Evolutionary conservation across 1,284 basidiomycete species (phyloP).

Genomic region (Boletus semigastroideus): DNA sequence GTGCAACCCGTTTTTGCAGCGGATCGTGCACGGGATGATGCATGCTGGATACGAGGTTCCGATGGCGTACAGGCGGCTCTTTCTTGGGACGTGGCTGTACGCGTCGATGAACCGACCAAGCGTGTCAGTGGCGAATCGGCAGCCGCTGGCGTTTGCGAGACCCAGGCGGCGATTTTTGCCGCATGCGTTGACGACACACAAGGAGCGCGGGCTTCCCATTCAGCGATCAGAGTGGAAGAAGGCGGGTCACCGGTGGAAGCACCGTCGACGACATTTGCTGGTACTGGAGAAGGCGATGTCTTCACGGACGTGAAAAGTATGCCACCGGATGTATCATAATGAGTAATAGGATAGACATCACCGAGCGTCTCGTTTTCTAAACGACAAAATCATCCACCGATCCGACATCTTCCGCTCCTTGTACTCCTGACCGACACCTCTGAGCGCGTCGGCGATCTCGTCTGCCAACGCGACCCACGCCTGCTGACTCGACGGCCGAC

Average conservation of each 20-base stretch:
- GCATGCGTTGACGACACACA: slow-evolving; percentile 33
- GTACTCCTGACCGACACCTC: slow-evolving; percentile 53
- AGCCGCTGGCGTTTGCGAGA: slow-evolving; percentile 33
- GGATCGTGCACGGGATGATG: slow-evolving; percentile 43
- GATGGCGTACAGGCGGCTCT: slow-evolving; percentile 41
- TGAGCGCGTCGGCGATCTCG: slow-evolving; percentile 40
- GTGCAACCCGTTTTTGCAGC: slow-evolving; percentile 43
- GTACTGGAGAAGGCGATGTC: neutral
- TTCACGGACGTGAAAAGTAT: slow-evolving; percentile 20
- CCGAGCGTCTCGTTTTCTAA: slow-evolving; percentile 31
- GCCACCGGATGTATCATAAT: neutral
- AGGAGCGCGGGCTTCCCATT: slow-evolving; percentile 43
- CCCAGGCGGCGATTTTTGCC: slow-evolving; percentile 24
- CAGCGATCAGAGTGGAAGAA: slow-evolving; percentile 26
- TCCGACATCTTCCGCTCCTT: slow-evolving; percentile 41
- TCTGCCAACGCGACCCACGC: slow-evolving; percentile 44
- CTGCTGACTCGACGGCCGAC: slow-evolving; percentile 29
- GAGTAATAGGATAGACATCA: slow-evolving; percentile 26
- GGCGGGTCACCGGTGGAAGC: slow-evolving; percentile 17
- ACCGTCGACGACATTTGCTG: slow-evolving; percentile 13
- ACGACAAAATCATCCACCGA: slow-evolving; percentile 42
- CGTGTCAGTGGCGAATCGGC: slow-evolving; percentile 11
- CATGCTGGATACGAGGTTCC: slow-evolving; percentile 48
- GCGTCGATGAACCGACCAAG: slow-evolving; percentile 15
- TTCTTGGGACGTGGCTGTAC: slow-evolving; percentile 40